A percentile compares a stretch with the other conserved stretches of the same genome.
These are phyloP conservation scores for Camellia japonica DNA, from an alignment of 148 eudicot species.

Conservation along the genomic window DNA sequence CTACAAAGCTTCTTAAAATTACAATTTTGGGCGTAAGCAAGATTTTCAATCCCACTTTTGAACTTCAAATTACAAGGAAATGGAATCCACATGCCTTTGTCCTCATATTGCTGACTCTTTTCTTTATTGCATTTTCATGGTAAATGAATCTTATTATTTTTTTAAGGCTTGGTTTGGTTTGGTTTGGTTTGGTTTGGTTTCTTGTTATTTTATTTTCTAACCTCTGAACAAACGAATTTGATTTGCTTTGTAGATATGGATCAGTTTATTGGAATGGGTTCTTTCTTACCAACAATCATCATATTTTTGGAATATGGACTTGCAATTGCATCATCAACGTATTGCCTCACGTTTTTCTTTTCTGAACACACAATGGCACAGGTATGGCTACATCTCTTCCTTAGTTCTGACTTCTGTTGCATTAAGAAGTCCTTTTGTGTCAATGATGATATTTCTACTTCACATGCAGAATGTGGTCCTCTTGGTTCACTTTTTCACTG, in stretches of 20 bases:
- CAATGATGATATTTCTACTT: slow-evolving; percentile 12
- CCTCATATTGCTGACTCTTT: background rate
- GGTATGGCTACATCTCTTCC: slow-evolving; percentile 35
- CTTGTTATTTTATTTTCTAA: background rate
- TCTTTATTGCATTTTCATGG: background rate
- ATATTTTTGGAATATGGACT: slow-evolving; percentile 81
- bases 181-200: background rate
- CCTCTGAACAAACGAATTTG: background rate
- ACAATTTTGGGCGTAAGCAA: background rate
- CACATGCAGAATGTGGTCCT: slow-evolving; percentile 83
- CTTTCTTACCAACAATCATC: slow-evolving; percentile 63
- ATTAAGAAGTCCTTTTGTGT: background rate
- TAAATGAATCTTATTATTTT: background rate
- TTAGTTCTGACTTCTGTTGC: slow-evolving; percentile 9
- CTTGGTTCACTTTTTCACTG: slow-evolving; percentile 82
- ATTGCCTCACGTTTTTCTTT: slow-evolving; percentile 93
- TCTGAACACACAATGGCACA: slow-evolving; percentile 91
- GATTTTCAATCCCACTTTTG: background rate
- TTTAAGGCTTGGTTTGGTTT: background rate
- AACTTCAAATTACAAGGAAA: background rate
- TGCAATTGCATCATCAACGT: slow-evolving; percentile 95
- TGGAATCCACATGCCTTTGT: background rate
- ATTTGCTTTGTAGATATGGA: slow-evolving; percentile 56
- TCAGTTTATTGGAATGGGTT: slow-evolving; percentile 77
- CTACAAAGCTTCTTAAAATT: background rate